Percentiles rank a stretch among this genome's conserved stretches.
Evolutionary conservation across 768 basidiomycete species (phyloP).

Genomic region (Agrocybe praecox): DNA sequence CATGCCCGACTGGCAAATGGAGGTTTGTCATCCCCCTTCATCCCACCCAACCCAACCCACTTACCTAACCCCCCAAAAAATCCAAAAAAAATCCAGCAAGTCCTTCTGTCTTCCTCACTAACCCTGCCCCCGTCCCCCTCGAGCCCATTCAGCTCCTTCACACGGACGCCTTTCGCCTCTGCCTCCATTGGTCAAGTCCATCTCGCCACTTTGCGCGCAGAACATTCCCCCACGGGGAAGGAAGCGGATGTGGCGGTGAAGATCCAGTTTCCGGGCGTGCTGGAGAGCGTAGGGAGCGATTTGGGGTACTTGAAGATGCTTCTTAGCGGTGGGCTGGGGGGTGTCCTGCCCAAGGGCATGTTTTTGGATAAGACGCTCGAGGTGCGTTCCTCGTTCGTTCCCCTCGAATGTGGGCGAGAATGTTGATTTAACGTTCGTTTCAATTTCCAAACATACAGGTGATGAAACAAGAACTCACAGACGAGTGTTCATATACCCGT

Average conservation of each 20-base stretch:
- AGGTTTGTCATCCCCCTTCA: slow-evolving; percentile 48
- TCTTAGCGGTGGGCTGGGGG: slow-evolving; percentile 63
- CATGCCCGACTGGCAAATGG: slow-evolving; percentile 99
- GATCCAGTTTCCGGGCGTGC: slow-evolving; percentile 94
- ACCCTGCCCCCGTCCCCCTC: slow-evolving; percentile 75
- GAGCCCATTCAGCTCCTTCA: slow-evolving; percentile 49
- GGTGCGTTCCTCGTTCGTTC: slow-evolving; percentile 32
- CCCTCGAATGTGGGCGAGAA: too few relatives aligned
- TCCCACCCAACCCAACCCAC: background rate
- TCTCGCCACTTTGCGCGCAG: slow-evolving; percentile 59
- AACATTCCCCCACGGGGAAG: slow-evolving; percentile 53
- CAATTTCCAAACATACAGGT: too few relatives aligned
- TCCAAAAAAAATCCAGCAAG: slow-evolving; percentile 46
- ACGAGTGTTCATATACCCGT: slow-evolving; percentile 89
- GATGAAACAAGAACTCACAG: slow-evolving; percentile 85
- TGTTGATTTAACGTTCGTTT: too few relatives aligned
- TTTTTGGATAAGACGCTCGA: slow-evolving; percentile 89
- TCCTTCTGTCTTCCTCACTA: slow-evolving; percentile 75
- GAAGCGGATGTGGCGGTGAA: slow-evolving; percentile 77
- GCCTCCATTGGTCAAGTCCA: slow-evolving; percentile 99
- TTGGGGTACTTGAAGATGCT: slow-evolving; percentile 83
- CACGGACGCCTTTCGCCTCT: slow-evolving; percentile 86
- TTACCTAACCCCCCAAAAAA: background rate
- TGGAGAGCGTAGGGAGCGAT: slow-evolving; percentile 84
- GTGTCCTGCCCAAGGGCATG: slow-evolving; percentile 82